Base-by-base conservation (phyloP, 441 rosid genomes). In the Croton setiger region DNA sequence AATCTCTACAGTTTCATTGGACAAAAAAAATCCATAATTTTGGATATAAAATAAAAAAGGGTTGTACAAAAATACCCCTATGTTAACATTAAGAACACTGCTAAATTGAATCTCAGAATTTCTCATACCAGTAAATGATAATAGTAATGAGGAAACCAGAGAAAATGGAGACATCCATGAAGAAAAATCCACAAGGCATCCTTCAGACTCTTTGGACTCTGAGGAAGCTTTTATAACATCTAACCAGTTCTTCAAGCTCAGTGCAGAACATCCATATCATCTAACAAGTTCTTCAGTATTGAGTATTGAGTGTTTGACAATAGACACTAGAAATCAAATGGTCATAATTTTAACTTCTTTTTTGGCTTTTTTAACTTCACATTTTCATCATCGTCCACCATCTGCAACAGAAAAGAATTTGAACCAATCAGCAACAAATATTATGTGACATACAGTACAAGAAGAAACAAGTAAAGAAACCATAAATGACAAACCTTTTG, bases 331-430 rank as follows among this genome's bases (percentile, higher is more conserved):
- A 1, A 37, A 27, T 27, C 31, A 27, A 27, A 13, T n/a, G n/a
- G 71, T 81, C 83, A 83, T 54, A 84, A 76, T 78, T 85, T 84
- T 78, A 77, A 63, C 82, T 80, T 87, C 77, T 85, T 84, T 61
- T 81, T 81, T 53, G 82, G 81, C 56, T 72, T 74, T 72, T 77
- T 82, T 60, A 76, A 59, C 68, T 71, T 76, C 44, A 69, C 63
- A 72, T 75, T 58, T 51, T 71, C 87, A 39, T 72, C 63, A 62
- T 75, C 83, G 23, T 67, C 73, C 62, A 31, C 71, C 53, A 74
- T 48, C 92, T 86, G 84, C 70, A 77, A 52, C 77, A 63, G 12
- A 60, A 27, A 51, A 53, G 52, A 33, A 13, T 36, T 45, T 37
- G 35, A 13, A 47, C n/a, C 43, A 61, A 27, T 45, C 61, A 68